Evolutionary conservation across 139 green algal species (phyloP).

Genomic region (Chlorella sp.): DNA sequence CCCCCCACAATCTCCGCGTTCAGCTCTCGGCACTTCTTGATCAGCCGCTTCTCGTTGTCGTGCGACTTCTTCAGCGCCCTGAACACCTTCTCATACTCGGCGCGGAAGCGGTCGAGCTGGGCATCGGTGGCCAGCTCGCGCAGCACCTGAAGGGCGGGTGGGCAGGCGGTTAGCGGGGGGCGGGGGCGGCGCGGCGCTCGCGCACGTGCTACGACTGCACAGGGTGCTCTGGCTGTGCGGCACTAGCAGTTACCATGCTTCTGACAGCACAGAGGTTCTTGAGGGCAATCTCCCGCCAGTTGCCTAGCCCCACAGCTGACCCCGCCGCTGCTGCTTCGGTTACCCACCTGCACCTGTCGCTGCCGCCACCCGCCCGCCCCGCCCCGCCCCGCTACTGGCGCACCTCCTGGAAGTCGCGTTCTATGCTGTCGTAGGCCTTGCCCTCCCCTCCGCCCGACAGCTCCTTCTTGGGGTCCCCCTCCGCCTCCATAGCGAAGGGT

Average conservation of each 20-base stretch:
- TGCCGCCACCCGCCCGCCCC: neutral
- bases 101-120: constrained; percentile 78
- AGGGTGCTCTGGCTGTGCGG: too few species aligned
- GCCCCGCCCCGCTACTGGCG: neutral
- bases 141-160: constrained; percentile 71
- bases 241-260: too few species aligned
- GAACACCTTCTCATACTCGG: constrained; percentile 94
- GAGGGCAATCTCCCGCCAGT: too few species aligned
- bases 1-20: constrained; percentile 90
- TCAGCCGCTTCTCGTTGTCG: constrained; percentile 86
- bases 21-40: constrained; percentile 90
- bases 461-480: constrained; percentile 32
- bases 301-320: too few species aligned
- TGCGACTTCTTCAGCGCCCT: constrained; percentile 88
- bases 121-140: constrained; percentile 81
- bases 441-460: constrained; percentile 4
- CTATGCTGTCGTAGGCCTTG: constrained; percentile 33
- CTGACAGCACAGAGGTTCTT: too few species aligned
- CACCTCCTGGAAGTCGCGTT: constrained; percentile 34
- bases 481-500: constrained; percentile 5
- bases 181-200: neutral
- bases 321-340: too few species aligned
- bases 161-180: neutral
- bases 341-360: too few species aligned
- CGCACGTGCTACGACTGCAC: neutral